phyloP scores from a whole-genome alignment of 805 yeast species.

The Yarrowia sp. region DNA sequence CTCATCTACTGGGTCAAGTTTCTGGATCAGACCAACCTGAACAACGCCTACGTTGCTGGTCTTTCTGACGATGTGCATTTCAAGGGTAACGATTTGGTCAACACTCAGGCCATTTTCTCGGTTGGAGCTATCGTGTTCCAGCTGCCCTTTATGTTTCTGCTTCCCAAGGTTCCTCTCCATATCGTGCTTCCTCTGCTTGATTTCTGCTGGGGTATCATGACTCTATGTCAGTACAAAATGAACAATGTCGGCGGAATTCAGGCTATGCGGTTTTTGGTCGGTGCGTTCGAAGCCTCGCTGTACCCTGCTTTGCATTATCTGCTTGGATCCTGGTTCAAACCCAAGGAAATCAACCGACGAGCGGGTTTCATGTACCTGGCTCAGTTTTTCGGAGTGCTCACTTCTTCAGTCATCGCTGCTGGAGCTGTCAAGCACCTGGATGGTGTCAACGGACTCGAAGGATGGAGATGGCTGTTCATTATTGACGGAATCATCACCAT shows the following conservation, averaged over 20 bases:
- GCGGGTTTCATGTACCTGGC: conserved; percentile 60
- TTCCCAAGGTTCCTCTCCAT: conserved; percentile 56
- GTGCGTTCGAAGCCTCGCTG: conserved; percentile 63
- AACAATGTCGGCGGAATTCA: conserved; percentile 51
- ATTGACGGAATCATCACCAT: conserved; percentile 60
- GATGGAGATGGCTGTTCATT: conserved; percentile 73
- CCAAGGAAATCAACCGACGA: conserved; percentile 57
- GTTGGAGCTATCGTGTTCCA: conserved; percentile 61
- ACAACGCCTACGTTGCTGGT: conserved; percentile 64
- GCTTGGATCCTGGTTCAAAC: conserved; percentile 54
- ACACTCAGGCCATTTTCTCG: conserved; percentile 55
- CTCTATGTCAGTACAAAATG: conserved; percentile 54
- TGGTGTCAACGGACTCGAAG: conserved; percentile 53
- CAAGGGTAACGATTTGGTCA: conserved; percentile 58
- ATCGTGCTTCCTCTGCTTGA: conserved; percentile 55
- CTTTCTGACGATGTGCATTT: conserved; percentile 54
- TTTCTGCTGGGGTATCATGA: conserved; percentile 63
- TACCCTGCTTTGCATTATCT: conserved; percentile 47
- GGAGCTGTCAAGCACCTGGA: conserved; percentile 48
- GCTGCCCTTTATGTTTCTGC: conserved; percentile 56
- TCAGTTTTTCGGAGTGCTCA: conserved; percentile 58
- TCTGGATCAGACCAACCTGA: conserved; percentile 56
- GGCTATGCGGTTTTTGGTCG: conserved; percentile 62
- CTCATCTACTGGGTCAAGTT: conserved; percentile 66
- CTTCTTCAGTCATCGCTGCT: conserved; percentile 63